These are phyloP conservation scores for Trichophyton equinum DNA, from an alignment of 2,329 filamentous ascomycete species.

Conservation along the genomic window DNA sequence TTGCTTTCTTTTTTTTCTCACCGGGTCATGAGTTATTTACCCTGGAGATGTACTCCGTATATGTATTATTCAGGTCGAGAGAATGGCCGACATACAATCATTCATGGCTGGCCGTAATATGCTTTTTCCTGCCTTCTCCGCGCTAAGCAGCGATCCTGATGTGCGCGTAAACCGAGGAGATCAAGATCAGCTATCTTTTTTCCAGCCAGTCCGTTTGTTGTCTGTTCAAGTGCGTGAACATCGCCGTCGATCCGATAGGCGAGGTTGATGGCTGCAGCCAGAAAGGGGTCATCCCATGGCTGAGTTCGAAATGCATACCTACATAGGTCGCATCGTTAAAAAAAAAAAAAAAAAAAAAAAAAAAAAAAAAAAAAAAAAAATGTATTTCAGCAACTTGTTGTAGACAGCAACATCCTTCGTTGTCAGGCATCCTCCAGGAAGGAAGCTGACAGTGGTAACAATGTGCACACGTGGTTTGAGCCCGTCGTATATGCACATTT, in stretches of 20 bases:
- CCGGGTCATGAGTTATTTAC: not conserved
- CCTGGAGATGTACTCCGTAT: not conserved
- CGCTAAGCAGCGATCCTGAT: not conserved
- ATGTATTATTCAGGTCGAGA: not conserved
- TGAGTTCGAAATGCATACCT: not conserved
- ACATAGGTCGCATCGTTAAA: not conserved
- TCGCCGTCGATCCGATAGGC: slow-evolving; percentile 3
- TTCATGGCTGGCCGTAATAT: not conserved
- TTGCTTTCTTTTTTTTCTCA: not conserved
- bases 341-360: not conserved
- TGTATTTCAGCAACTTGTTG: not conserved
- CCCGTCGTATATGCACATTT: not conserved
- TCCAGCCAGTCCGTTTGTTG: no score
- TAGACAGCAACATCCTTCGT: no score
- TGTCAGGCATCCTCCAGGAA: no score
- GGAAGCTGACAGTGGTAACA: not conserved
- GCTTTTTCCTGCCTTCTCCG: not conserved
- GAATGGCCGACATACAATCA: no score
- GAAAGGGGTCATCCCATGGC: not conserved
- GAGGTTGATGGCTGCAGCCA: not conserved
- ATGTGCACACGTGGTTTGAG: not conserved
- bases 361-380: not conserved
- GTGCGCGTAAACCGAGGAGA: not conserved
- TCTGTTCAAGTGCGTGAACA: not conserved
- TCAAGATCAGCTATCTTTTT: not conserved